Base-by-base conservation (phyloP, 345 rosid species). In the Populus simonii region DNA sequence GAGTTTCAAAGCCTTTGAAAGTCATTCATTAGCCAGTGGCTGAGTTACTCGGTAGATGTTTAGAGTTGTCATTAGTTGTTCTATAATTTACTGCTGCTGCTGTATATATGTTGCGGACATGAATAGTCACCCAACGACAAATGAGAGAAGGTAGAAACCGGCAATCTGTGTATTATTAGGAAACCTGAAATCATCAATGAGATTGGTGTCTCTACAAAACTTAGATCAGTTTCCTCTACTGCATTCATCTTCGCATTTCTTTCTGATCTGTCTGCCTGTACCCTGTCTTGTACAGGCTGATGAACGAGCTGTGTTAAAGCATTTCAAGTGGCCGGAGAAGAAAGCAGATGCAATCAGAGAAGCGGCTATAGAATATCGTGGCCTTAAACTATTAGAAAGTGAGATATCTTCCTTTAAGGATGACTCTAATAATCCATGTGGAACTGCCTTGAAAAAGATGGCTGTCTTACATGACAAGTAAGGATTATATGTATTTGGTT, bases 291-390 rank as follows among this genome's bases (percentile, higher is more conserved):
- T 38, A 76, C 84, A 92, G 98, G 95, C 93, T 35, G 98, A 94
- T 82, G 97, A 94, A 76, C 86, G 90, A 78, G 97, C 97, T 65
- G 98, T 94, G 73, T 79, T 93, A 76, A 94, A 94, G 90, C 95
- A 94, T 83, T 94, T 94, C 83, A 89, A 90, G 76, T 94, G 97
- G 97, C 98, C 97, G 10, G 98, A 94, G 88, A 86, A 73, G 77
- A 94, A 93, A 86, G 98, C 97, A 6, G 97, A 94, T 88, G 90
- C 95, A 65, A 68, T 94, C 79, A 85, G 93, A 78, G 98, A 93
- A 83, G 97, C 97, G 72, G 91, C 98, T 20, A 85, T 94, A 41
- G 98, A 92, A 78, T 94, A 91, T 77, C 92, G 93, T 3, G 91
- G 85, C 70, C 89, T 94, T 63, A 93, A 87, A 87, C 81, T 85